Base-by-base conservation (phyloP, 768 basidiomycete species). In the Suillus paluster region DNA sequence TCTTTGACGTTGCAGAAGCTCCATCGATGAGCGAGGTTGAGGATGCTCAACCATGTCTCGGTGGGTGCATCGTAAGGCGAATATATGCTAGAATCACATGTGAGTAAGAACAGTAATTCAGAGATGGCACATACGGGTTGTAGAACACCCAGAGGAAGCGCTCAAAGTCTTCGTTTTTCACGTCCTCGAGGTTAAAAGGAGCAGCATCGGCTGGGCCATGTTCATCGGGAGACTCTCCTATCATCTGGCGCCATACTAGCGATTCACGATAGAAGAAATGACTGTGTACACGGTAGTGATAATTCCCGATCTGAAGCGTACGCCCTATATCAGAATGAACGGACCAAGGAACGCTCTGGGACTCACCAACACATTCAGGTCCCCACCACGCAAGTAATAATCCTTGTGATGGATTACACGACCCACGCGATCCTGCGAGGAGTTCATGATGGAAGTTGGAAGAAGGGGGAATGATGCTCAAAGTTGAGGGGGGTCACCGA, bases 11-110 rank as follows among this genome's bases (percentile, higher is more conserved):
- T 80, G 0, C 63, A 64, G 62, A 91, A 90, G 0, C 65, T 44
- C 88, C 88, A 92, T 4, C 75, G 68, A 19, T 83, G 75, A 0
- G 88, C 78, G 1, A 91, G 83, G 2, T 67, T 70, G 0, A 91
- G 71, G 48, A 92, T 84, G 0, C 72, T 74, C 0, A 74, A 71
- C 90, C 90, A 92, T 10, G 83, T 81, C 0, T 79, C 75, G 0
- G 82, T 73, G 0, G 71, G 67, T 1, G 84, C 83, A 9, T 81
- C 77, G 55, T 88, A 88, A 1, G 84, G 71, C 0, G 85, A 84
- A 66, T 87, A 88, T 49, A 72, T 77, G 0, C 88, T 91, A 66
- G 0, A 54, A 27, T 63, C 27, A 34, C 41, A 30, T 41, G 21
- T 49, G 19, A 55, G 8, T 39, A 53, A 19, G 53, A 6, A 25